Conservation (phyloP, 2,329 filamentous ascomycete species). For the Microascus cirrosus region DNA sequence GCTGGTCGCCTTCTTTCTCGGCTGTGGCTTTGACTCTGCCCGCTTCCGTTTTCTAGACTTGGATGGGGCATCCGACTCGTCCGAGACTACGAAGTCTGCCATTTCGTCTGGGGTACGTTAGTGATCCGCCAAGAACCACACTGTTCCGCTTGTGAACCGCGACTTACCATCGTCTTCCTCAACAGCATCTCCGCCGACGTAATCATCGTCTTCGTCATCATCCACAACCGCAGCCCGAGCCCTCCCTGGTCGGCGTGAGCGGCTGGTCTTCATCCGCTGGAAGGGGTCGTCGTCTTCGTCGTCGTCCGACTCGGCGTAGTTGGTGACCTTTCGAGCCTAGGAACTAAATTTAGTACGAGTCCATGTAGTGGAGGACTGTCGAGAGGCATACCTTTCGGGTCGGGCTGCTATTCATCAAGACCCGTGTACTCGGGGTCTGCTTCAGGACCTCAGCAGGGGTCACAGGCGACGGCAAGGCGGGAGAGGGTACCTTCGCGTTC, state of each 20-base stretch:
- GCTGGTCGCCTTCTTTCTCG: constrained; percentile 51
- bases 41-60: constrained; percentile 67
- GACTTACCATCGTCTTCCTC: constrained; percentile 52
- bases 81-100: constrained; percentile 78
- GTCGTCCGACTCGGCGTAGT: constrained; percentile 77
- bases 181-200: constrained; percentile 48
- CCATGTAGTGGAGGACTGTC: not conserved
- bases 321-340: constrained; percentile 49
- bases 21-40: constrained; percentile 32
- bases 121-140: not conserved
- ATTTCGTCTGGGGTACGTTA: constrained; percentile 45
- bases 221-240: constrained; percentile 51
- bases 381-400: constrained; percentile 56
- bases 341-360: not conserved
- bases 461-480: constrained; percentile 30
- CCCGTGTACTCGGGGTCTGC: constrained; percentile 28
- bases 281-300: constrained; percentile 52
- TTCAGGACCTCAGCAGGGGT: constrained; percentile 29
- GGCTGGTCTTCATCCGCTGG: constrained; percentile 6
- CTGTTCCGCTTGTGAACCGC: constrained; percentile 6
- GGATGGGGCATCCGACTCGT: constrained; percentile 58
- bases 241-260: constrained; percentile 24
- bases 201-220: constrained; percentile 62
- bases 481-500: constrained; percentile 31
- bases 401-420: constrained; percentile 53